Percentiles rank a stretch among this genome's conserved stretches.
phyloP scores from a whole-genome alignment of 352 stramenopile genomes.

The Thalassiosira pacifica region DNA sequence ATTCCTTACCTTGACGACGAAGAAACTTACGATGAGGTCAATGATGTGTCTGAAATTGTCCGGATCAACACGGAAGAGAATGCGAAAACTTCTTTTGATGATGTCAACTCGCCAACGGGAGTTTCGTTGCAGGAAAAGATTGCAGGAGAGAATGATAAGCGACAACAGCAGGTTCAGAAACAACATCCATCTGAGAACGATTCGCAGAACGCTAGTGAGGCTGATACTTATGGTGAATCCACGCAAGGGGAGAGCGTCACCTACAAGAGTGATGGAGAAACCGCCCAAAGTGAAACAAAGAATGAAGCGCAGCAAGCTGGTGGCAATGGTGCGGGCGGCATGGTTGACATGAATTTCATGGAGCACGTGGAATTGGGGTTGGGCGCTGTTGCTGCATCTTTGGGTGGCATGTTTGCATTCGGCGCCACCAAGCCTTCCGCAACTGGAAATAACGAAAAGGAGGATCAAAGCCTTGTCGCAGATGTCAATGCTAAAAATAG shows the following conservation, averaged over 20 bases:
- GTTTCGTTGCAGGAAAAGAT: background rate
- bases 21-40: background rate
- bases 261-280: conserved; percentile 32
- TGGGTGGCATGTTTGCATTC: conserved; percentile 39
- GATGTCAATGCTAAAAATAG: background rate
- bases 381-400: conserved; percentile 21
- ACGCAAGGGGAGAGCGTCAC: conserved; percentile 40
- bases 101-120: background rate
- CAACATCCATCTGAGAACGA: background rate
- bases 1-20: no score
- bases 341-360: conserved; percentile 24
- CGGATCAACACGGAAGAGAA: background rate
- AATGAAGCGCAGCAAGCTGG: conserved; percentile 1
- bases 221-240: conserved; percentile 45
- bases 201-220: conserved; percentile 18
- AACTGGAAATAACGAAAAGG: background rate
- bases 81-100: background rate
- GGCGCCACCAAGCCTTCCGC: no score
- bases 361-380: conserved; percentile 39
- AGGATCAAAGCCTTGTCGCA: background rate
- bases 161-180: no score
- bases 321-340: background rate
- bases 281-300: background rate
- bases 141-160: background rate
- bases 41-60: background rate